Base-by-base conservation (phyloP, 1,139 yeast genomes). In the Yamadazyma atlantica region DNA sequence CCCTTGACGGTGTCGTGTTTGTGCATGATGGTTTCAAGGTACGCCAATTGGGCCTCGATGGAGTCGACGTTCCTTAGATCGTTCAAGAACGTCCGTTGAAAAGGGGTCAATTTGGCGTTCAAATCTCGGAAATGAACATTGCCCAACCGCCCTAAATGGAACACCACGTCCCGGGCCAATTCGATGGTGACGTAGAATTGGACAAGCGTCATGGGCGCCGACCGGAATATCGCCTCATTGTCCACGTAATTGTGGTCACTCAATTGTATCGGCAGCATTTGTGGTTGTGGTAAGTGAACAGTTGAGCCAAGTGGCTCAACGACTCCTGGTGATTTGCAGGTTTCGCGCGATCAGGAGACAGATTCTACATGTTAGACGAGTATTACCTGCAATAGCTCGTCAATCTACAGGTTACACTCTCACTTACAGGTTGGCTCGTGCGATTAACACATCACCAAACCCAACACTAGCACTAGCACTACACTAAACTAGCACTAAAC, bases 101-200 rank as follows among this genome's bases (percentile, higher is more conserved):
- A 94, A 3, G 89, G 73, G 41, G 85, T 83, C 38, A 86, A 77
- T 51, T 77, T 78, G 34, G 83, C 70, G 61, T 92, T 92, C 62
- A 92, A 72, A 61, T 92, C 97, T 43, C 96, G 75, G 61, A 94
- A 89, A 57, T 94, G 97, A 21, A 92, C 85, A 38, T 78, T 69
- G 1, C 96, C 96, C 42, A 84, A 66, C 44, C 80, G 80, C 7
- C 98, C 98, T 29, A 92, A 66, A 3, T 83, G 77, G 37, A 85
- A 82, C 11, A 89, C 94, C 43, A 88, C 82, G 44, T 89, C 95
- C 45, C 97, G 73, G 6, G 95, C 86, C 43, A 88, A 79, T 60
- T 92, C 98, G 24, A 83, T 79, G n/a, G 97, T 88, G 37, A 92
- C 81, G 61, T 86, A 92, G 57, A 92, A 77, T 66, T 92, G 97